phyloP scores from a whole-genome alignment of 805 yeast genomes.

The Metschnikowia reukaufii region DNA sequence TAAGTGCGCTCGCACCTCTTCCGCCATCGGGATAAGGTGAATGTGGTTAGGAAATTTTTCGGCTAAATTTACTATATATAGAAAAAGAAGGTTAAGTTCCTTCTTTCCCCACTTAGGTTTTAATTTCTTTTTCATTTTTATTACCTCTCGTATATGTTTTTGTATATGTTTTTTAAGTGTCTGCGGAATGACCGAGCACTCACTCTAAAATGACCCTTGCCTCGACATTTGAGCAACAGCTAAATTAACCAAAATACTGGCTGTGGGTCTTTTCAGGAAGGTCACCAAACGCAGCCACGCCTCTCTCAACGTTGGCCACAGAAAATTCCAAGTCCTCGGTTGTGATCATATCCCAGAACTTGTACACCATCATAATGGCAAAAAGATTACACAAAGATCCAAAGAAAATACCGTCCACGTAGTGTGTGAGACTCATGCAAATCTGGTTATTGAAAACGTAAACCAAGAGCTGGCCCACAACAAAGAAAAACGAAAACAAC shows the following conservation, averaged over 20 bases:
- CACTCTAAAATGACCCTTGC: background rate
- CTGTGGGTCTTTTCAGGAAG: conserved; percentile 34
- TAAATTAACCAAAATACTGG: conserved; percentile 11
- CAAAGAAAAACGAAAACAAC: conserved; percentile 70
- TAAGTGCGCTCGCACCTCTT: too few species aligned
- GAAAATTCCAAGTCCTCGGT: conserved; percentile 92
- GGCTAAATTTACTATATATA: too few species aligned
- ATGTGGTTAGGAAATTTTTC: too few species aligned
- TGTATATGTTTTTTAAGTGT: background rate
- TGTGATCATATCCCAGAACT: conserved; percentile 95
- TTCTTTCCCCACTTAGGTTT: too few species aligned
- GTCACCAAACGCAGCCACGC: conserved; percentile 31
- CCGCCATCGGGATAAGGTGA: too few species aligned
- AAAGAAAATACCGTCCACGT: conserved; percentile 86
- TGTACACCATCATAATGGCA: conserved; percentile 91
- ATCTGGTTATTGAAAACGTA: conserved; percentile 67
- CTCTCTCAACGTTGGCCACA: conserved; percentile 50
- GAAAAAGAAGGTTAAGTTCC: too few species aligned
- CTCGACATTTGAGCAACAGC: background rate
- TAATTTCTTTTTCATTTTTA: too few species aligned
- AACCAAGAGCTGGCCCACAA: conserved; percentile 73
- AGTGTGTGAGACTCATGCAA: conserved; percentile 76
- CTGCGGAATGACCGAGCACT: background rate
- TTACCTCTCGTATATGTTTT: background rate
- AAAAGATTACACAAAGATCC: conserved; percentile 78